These are phyloP conservation scores for Diaporthe sp. DNA, from an alignment of 2,329 filamentous ascomycete genomes.

Conservation along the genomic window DNA sequence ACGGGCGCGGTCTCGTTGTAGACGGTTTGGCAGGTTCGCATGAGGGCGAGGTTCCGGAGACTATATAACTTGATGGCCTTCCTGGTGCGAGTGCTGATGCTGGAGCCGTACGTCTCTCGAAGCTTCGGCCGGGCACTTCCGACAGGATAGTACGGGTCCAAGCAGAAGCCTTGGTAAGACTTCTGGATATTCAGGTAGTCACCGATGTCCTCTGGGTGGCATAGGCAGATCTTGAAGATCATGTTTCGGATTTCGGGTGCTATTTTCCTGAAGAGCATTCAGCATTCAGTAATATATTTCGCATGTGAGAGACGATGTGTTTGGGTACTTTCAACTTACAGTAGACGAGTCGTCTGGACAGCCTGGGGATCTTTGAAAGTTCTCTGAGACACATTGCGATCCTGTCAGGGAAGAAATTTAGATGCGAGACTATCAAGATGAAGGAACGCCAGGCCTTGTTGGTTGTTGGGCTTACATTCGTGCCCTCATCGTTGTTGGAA, in stretches of 20 bases:
- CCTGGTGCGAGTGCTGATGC: background rate
- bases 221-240: constrained; percentile 4
- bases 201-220: background rate
- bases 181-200: too few species aligned
- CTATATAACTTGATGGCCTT: background rate
- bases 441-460: background rate
- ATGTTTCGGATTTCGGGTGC: background rate
- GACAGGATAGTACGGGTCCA: background rate
- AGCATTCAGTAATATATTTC: background rate
- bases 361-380: background rate
- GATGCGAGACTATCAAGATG: background rate
- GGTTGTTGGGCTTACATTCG: background rate
- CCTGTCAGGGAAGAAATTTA: background rate
- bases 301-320: background rate
- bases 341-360: background rate
- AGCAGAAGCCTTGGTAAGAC: too few species aligned
- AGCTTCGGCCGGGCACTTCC: background rate
- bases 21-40: background rate
- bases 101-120: background rate
- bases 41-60: background rate
- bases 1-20: background rate
- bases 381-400: background rate
- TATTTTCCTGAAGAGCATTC: background rate
- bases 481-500: background rate
- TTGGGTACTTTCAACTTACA: background rate